A percentile compares a stretch with the other conserved stretches of the same genome.
These are phyloP conservation scores for Peniophora sp. DNA, from an alignment of 1,284 basidiomycete species.

Conservation along the genomic window DNA sequence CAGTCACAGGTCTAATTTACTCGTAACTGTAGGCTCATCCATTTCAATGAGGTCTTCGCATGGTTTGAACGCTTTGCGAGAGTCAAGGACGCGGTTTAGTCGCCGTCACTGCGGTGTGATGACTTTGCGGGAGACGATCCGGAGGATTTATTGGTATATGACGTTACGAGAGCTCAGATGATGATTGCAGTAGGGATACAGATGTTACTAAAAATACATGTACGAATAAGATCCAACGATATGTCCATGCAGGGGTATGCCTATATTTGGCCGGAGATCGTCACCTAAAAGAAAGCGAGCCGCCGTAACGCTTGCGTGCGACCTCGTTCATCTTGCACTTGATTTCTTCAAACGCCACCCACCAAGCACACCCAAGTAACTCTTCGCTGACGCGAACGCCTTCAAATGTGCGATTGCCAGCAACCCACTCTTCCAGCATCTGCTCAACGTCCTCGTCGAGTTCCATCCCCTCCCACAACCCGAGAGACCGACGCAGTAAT, in stretches of 20 bases:
- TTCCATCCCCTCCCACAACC: slow-evolving; percentile 38
- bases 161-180: too few relatives aligned
- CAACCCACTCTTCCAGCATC: slow-evolving; percentile 18
- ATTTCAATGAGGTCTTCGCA: slow-evolving; percentile 81
- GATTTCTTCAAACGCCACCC: slow-evolving; percentile 62
- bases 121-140: too few relatives aligned
- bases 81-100: too few relatives aligned
- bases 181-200: too few relatives aligned
- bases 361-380: slow-evolving; percentile 61
- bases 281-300: slow-evolving; percentile 35
- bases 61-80: slow-evolving; percentile 52
- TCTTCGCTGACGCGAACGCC: slow-evolving; percentile 16
- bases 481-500: slow-evolving; percentile 51
- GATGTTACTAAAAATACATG: too few relatives aligned
- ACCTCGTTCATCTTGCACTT: slow-evolving; percentile 55
- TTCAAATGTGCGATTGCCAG: slow-evolving; percentile 12
- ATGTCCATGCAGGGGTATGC: too few relatives aligned
- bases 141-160: too few relatives aligned
- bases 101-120: too few relatives aligned
- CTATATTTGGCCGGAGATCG: neutral
- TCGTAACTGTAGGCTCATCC: slow-evolving; percentile 52
- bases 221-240: too few relatives aligned
- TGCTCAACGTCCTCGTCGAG: slow-evolving; percentile 21
- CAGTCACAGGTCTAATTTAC: slow-evolving; percentile 1
- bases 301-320: slow-evolving; percentile 58